Percentiles rank a stretch among this genome's conserved stretches.
phyloP scores from a whole-genome alignment of 2,329 filamentous ascomycete genomes.

The Xylogone sp. region DNA sequence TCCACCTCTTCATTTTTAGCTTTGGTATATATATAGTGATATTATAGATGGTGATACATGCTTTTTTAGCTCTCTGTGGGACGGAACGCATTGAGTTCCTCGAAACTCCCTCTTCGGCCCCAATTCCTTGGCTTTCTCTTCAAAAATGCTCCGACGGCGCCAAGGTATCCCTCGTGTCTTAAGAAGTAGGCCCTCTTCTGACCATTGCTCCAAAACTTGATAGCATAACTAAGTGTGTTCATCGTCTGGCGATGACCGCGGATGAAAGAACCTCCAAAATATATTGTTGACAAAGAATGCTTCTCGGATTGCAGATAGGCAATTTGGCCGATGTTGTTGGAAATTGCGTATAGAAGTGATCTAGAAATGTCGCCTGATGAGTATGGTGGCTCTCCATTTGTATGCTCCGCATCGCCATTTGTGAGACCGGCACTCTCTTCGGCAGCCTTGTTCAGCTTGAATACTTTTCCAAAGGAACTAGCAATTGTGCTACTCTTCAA shows the following conservation, averaged over 20 bases:
- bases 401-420: slow-evolving; percentile 16
- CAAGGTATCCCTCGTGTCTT: slow-evolving; percentile 92
- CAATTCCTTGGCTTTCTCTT: slow-evolving; percentile 88
- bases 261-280: slow-evolving; percentile 97
- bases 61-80: too few species aligned
- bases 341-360: slow-evolving; percentile 89
- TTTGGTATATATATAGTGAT: too few species aligned
- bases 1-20: too few species aligned
- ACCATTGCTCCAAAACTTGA: slow-evolving; percentile 95
- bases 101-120: slow-evolving; percentile 72
- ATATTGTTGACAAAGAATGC: slow-evolving; percentile 86
- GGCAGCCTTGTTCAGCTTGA: slow-evolving; percentile 79
- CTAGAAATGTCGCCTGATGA: slow-evolving; percentile 81
- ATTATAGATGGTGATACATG: too few species aligned
- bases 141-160: slow-evolving; percentile 89
- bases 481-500: slow-evolving; percentile 95
- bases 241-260: slow-evolving; percentile 95
- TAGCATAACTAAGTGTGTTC: slow-evolving; percentile 94
- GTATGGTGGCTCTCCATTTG: slow-evolving; percentile 43
- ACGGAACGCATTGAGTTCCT: slow-evolving; percentile 13
- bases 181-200: slow-evolving; percentile 94
- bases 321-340: slow-evolving; percentile 98
- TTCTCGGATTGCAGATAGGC: slow-evolving; percentile 96
- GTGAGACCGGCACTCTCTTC: slow-evolving; percentile 59
- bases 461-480: slow-evolving; percentile 94